Conservation (phyloP, 352 stramenopile genomes). For the Pythium sp. region DNA sequence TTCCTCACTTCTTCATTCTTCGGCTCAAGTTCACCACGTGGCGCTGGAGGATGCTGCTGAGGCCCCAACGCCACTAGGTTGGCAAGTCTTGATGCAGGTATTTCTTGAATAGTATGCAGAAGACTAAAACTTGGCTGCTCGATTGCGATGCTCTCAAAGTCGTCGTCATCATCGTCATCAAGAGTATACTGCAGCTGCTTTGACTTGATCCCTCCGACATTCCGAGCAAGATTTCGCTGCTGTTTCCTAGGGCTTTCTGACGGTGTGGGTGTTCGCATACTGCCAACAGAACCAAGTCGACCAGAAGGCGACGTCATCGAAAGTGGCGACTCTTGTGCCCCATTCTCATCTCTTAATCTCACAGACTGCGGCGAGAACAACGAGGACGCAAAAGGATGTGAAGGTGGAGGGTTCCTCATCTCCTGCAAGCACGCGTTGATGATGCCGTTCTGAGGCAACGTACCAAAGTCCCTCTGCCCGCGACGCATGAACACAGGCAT, state of each 20-base stretch:
- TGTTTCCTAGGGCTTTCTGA: not conserved
- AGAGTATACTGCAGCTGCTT: constrained; percentile 6
- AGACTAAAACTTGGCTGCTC: constrained; percentile 17
- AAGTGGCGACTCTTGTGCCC: constrained; percentile 15
- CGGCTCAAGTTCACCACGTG: not conserved
- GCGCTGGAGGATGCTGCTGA: not conserved
- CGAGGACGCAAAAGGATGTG: not conserved
- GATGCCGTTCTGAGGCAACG: constrained; percentile 52
- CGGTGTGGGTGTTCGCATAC: not conserved
- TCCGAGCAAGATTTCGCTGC: not conserved
- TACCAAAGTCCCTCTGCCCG: constrained; percentile 28
- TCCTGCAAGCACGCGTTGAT: constrained; percentile 63
- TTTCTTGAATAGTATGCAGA: not conserved
- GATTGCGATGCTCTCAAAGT: constrained; percentile 11
- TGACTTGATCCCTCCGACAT: not conserved
- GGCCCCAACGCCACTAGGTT: not conserved
- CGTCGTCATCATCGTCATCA: constrained; percentile 11
- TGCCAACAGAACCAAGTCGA: not conserved
- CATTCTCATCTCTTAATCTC: not conserved
- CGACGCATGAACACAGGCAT: constrained; percentile 34
- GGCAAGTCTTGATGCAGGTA: not conserved
- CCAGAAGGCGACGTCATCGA: constrained; percentile 11
- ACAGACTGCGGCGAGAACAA: constrained; percentile 14
- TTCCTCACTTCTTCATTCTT: not conserved
- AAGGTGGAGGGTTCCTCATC: constrained; percentile 23